These are phyloP conservation scores for Cryphonectria nitschkei DNA, from an alignment of 2,329 filamentous ascomycete species.

Conservation along the genomic window DNA sequence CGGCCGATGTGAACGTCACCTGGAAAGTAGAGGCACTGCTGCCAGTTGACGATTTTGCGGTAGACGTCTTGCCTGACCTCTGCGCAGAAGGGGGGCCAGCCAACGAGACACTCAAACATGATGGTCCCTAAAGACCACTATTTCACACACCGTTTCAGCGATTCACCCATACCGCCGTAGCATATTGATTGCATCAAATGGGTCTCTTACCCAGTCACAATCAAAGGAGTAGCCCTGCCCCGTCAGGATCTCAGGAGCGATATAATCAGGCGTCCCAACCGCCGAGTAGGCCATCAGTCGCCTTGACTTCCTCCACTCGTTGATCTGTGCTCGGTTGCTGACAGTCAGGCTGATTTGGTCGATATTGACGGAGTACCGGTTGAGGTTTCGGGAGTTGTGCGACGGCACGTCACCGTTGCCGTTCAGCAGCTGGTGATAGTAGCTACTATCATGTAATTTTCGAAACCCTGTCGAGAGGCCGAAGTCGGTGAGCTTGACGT, in stretches of 20 bases:
- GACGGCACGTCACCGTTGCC: conserved; percentile 22
- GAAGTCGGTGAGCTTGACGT: conserved; percentile 82
- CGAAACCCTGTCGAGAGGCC: conserved; percentile 80
- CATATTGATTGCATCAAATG: neutral
- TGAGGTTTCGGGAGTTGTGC: conserved; percentile 48
- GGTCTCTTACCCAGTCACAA: conserved; percentile 64
- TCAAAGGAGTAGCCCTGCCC: conserved; percentile 77
- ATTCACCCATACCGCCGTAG: neutral
- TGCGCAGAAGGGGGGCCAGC: conserved; percentile 82
- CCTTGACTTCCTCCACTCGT: conserved; percentile 79
- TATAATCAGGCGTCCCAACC: conserved; percentile 79
- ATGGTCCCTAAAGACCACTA: conserved; percentile 80
- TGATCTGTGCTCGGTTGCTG: conserved; percentile 77
- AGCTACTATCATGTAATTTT: conserved; percentile 76
- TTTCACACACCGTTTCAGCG: conserved; percentile 4
- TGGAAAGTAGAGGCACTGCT: conserved; percentile 73
- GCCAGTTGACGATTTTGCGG: conserved; percentile 81
- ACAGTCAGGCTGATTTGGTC: conserved; percentile 80
- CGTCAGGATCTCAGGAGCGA: conserved; percentile 79
- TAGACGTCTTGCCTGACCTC: conserved; percentile 79
- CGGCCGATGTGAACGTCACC: conserved; percentile 71
- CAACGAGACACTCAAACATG: conserved; percentile 84
- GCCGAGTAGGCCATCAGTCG: conserved; percentile 82
- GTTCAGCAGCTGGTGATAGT: conserved; percentile 76
- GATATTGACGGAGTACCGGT: conserved; percentile 74